These are phyloP conservation scores for Diaporthe sp. DNA, from an alignment of 2,329 filamentous ascomycete species.

Conservation along the genomic window DNA sequence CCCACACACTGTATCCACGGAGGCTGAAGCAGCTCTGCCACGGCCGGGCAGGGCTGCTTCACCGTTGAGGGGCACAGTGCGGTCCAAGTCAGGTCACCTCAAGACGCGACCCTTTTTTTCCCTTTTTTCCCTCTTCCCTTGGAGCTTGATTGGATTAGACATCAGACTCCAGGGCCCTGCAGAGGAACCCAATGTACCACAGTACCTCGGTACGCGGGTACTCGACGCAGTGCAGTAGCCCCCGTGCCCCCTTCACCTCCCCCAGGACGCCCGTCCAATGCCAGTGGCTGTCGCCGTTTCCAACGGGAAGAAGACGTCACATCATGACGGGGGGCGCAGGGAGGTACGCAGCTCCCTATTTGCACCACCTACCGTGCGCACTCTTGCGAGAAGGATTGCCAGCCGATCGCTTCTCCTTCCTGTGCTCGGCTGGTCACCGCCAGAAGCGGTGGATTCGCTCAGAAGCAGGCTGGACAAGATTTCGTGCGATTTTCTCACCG, in stretches of 20 bases:
- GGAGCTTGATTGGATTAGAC: not conserved
- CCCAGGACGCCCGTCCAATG: not conserved
- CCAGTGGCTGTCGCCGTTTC: not conserved
- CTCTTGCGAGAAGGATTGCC: not conserved
- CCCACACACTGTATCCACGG: not conserved
- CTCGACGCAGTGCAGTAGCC: not conserved
- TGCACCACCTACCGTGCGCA: slow-evolving; percentile 26
- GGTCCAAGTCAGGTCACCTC: slow-evolving; percentile 2
- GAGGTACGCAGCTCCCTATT: slow-evolving; percentile 28
- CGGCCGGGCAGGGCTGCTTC: not conserved
- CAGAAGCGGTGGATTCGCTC: slow-evolving; percentile 23
- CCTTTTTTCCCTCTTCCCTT: slow-evolving; percentile 1
- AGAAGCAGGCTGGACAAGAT: slow-evolving; percentile 1
- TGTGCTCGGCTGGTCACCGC: slow-evolving; percentile 26
- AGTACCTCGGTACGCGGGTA: not conserved
- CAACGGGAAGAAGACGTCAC: slow-evolving; percentile 28
- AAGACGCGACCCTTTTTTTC: slow-evolving; percentile 4
- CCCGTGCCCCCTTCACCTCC: not conserved
- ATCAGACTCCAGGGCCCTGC: not conserved
- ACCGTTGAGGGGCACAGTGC: slow-evolving; percentile 22
- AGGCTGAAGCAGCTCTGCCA: slow-evolving; percentile 4
- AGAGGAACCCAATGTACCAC: not conserved
- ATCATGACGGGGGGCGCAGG: slow-evolving; percentile 23
- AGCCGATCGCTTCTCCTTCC: slow-evolving; percentile 21
- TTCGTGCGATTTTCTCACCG: slow-evolving; percentile 4